These are phyloP conservation scores for Macrocybe gigantea DNA, from an alignment of 768 basidiomycete species.

Conservation along the genomic window DNA sequence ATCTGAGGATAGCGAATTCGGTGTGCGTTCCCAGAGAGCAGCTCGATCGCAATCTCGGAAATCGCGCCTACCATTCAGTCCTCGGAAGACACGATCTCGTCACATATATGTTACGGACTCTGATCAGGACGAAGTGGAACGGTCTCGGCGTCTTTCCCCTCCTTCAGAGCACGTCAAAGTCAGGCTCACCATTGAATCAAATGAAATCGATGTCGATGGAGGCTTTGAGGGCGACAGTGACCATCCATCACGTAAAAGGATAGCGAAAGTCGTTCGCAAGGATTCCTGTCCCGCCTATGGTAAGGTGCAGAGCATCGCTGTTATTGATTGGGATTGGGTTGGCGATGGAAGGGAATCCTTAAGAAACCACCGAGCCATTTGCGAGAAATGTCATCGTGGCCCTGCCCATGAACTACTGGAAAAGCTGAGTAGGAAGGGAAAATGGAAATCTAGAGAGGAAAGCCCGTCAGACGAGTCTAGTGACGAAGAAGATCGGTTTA, in stretches of 20 bases:
- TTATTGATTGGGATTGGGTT: conserved; percentile 33
- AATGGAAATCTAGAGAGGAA: conserved; percentile 36
- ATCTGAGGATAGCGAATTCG: conserved; percentile 14
- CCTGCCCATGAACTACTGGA: conserved; percentile 54
- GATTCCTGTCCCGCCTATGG: conserved; percentile 37
- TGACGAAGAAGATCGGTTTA: conserved; percentile 46
- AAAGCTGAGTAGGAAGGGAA: conserved; percentile 23
- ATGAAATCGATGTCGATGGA: conserved; percentile 28
- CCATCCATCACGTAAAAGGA: conserved; percentile 10
- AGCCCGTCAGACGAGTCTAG: conserved; percentile 42
- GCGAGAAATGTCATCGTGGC: conserved; percentile 63
- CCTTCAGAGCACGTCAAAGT: conserved; percentile 30
- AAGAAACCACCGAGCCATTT: conserved; percentile 53
- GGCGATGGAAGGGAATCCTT: conserved; percentile 54
- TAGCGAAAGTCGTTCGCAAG: conserved; percentile 17
- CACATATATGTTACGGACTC: conserved; percentile 29
- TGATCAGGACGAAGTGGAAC: conserved; percentile 20
- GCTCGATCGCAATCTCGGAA: not conserved
- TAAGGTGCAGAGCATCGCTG: conserved; percentile 22
- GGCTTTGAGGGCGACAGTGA: not conserved
- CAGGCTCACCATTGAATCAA: conserved; percentile 25
- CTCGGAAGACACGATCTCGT: conserved; percentile 49
- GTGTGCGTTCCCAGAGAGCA: conserved; percentile 1
- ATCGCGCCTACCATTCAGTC: conserved; percentile 57
- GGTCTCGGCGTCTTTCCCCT: conserved; percentile 46